Evolutionary conservation across 2,329 filamentous ascomycete species (phyloP).

Genomic region (Cordyceps fumosorosea): DNA sequence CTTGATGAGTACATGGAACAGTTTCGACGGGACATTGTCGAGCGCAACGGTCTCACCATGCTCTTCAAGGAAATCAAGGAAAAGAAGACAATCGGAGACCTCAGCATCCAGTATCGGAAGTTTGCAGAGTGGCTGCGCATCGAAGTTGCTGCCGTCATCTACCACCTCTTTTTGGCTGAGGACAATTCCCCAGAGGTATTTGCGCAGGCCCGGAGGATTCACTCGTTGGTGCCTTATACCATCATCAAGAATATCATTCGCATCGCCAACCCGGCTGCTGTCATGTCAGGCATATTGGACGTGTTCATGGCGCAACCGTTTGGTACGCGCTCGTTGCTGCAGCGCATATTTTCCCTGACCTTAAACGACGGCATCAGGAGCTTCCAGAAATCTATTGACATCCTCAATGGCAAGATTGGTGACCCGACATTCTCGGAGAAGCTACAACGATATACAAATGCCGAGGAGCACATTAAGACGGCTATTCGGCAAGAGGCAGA

Average conservation of each 20-base stretch:
- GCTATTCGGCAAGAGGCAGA: conserved; percentile 67
- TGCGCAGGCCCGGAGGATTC: conserved; percentile 86
- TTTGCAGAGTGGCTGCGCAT: conserved; percentile 98
- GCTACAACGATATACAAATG: conserved; percentile 70
- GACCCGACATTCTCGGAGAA: conserved; percentile 75
- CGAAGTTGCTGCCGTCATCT: conserved; percentile 91
- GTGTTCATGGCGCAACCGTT: conserved; percentile 95
- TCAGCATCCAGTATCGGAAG: conserved; percentile 94
- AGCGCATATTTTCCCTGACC: conserved; percentile 89
- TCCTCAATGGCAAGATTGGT: conserved; percentile 68
- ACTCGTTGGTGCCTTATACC: conserved; percentile 88
- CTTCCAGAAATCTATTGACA: conserved; percentile 82
- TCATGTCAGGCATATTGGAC: conserved; percentile 94
- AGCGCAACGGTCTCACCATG: conserved; percentile 77
- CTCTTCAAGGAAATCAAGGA: conserved; percentile 89
- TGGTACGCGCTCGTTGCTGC: conserved; percentile 80
- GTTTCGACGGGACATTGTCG: conserved; percentile 64
- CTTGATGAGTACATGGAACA: conserved; percentile 98
- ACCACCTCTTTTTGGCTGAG: conserved; percentile 94
- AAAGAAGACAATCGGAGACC: conserved; percentile 78
- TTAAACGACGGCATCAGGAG: conserved; percentile 83
- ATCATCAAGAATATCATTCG: conserved; percentile 95
- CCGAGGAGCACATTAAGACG: conserved; percentile 68
- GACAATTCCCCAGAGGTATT: conserved; percentile 97
- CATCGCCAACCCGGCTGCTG: conserved; percentile 89